phyloP scores from a whole-genome alignment of 768 basidiomycete genomes.

The Agaricus blazei region DNA sequence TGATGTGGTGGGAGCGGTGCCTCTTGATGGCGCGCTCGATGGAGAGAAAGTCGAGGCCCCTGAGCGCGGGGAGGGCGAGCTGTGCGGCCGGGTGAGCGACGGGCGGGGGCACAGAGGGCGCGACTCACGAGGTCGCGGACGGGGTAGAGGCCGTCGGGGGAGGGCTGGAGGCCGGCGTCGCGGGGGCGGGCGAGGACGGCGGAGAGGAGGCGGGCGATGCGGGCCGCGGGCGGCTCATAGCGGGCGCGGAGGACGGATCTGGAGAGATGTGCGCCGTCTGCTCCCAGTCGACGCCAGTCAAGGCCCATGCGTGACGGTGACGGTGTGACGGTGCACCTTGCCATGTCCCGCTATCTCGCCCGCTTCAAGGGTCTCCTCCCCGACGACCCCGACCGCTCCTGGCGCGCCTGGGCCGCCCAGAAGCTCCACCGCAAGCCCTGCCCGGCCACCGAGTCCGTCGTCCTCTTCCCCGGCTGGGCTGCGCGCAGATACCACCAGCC shows the following conservation, averaged over 20 bases:
- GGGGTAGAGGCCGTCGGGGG: slow-evolving; percentile 78
- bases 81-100: background rate
- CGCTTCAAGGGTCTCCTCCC: background rate
- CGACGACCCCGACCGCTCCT: slow-evolving; percentile 10
- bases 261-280: background rate
- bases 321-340: slow-evolving; percentile 2
- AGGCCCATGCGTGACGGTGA: background rate
- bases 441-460: slow-evolving; percentile 37
- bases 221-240: slow-evolving; percentile 61
- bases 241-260: background rate
- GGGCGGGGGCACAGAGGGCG: background rate
- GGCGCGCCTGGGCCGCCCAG: slow-evolving; percentile 9
- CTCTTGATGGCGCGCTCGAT: slow-evolving; percentile 68
- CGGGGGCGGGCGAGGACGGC: slow-evolving; percentile 66
- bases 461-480: slow-evolving; percentile 83
- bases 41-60: slow-evolving; percentile 48
- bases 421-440: background rate
- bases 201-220: slow-evolving; percentile 80
- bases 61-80: slow-evolving; percentile 11
- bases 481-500: slow-evolving; percentile 36
- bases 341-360: background rate
- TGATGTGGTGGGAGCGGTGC: slow-evolving; percentile 55
- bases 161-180: slow-evolving; percentile 76
- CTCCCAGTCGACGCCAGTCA: background rate
- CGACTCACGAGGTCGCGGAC: slow-evolving; percentile 76